These are phyloP conservation scores for Pleurotus eryngii DNA, from an alignment of 768 basidiomycete genomes.

Conservation along the genomic window DNA sequence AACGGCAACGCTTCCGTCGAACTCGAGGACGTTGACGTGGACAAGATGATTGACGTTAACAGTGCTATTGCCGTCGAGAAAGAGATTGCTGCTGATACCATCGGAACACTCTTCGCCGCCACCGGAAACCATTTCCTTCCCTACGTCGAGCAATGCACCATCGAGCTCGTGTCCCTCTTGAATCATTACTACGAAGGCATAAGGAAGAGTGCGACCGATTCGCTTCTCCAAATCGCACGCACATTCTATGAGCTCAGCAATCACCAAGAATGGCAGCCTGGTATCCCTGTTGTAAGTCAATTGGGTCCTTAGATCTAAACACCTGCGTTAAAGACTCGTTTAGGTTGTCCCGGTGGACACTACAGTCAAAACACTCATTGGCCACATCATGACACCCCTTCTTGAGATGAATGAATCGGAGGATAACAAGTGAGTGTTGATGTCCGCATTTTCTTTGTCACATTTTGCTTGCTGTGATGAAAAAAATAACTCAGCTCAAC, in stretches of 20 bases:
- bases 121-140: constrained; percentile 86
- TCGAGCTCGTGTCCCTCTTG: constrained; percentile 76
- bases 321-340: constrained; percentile 9
- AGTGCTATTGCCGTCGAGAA: constrained; percentile 98
- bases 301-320: background rate
- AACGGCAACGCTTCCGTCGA: constrained; percentile 61
- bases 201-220: constrained; percentile 87
- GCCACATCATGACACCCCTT: constrained; percentile 68
- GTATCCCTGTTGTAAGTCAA: constrained; percentile 55
- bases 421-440: constrained; percentile 88
- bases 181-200: constrained; percentile 98
- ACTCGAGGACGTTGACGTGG: constrained; percentile 76
- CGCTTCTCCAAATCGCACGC: constrained; percentile 83
- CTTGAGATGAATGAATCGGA: constrained; percentile 90
- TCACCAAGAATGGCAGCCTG: constrained; percentile 80
- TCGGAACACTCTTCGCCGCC: constrained; percentile 84
- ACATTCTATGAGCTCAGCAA: constrained; percentile 90
- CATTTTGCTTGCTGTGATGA: constrained; percentile 39
- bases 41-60: constrained; percentile 89
- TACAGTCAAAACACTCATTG: constrained; percentile 77
- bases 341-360: constrained; percentile 48
- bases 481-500: constrained; percentile 74
- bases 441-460: constrained; percentile 8
- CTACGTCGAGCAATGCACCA: constrained; percentile 78
- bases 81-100: constrained; percentile 96